Evolutionary conservation across 768 basidiomycete genomes (phyloP).

Genomic region (Tephrocybe sp.): DNA sequence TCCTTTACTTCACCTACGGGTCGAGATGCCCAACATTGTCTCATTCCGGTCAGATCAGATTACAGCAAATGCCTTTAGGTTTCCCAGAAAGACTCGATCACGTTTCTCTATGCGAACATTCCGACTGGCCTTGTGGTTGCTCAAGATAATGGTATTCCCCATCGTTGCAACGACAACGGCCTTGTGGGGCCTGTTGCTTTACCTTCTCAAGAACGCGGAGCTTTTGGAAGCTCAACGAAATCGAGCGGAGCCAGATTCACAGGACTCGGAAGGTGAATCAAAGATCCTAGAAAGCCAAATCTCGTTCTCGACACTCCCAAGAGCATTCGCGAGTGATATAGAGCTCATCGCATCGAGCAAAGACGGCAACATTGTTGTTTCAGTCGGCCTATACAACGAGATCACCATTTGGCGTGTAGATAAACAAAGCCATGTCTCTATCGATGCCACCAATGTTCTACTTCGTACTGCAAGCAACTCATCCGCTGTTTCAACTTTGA

Average conservation of each 20-base stretch:
- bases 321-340: slow-evolving; percentile 80
- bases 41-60: slow-evolving; percentile 52
- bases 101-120: slow-evolving; percentile 49
- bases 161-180: slow-evolving; percentile 74
- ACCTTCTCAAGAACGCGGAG: slow-evolving; percentile 89
- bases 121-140: slow-evolving; percentile 66
- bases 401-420: slow-evolving; percentile 66
- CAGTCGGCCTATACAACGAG: slow-evolving; percentile 79
- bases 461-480: slow-evolving; percentile 49
- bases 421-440: slow-evolving; percentile 35
- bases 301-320: slow-evolving; percentile 70
- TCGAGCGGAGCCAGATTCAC: slow-evolving; percentile 44
- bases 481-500: slow-evolving; percentile 48
- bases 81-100: slow-evolving; percentile 31
- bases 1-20: slow-evolving; percentile 69
- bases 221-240: slow-evolving; percentile 84
- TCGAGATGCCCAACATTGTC: slow-evolving; percentile 79
- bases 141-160: slow-evolving; percentile 84
- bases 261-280: slow-evolving; percentile 26
- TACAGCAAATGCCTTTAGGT: slow-evolving; percentile 15
- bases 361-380: slow-evolving; percentile 64
- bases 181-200: slow-evolving; percentile 77
- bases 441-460: slow-evolving; percentile 57
- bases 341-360: slow-evolving; percentile 74
- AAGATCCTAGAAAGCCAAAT: slow-evolving; percentile 43